These are phyloP conservation scores for Botryosphaeria dothidea DNA, from an alignment of 2,329 filamentous ascomycete species.

Conservation along the genomic window DNA sequence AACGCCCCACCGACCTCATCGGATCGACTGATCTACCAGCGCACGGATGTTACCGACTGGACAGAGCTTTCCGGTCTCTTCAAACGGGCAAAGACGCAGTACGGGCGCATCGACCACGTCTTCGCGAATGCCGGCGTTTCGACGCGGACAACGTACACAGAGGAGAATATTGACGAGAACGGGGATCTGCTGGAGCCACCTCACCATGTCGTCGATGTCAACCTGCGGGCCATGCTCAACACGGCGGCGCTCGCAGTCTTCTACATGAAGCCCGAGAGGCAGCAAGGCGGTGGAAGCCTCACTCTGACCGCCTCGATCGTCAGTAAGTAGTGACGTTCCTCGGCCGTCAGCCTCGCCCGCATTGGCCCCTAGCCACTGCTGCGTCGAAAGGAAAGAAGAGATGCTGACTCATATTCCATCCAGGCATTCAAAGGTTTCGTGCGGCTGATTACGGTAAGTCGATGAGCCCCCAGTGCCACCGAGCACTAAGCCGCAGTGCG, in stretches of 20 bases:
- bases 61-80: slow-evolving; percentile 53
- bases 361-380: not conserved
- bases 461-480: too few species aligned
- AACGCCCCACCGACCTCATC: slow-evolving; percentile 33
- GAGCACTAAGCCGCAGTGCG: too few species aligned
- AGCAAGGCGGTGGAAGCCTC: slow-evolving; percentile 37
- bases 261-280: slow-evolving; percentile 50
- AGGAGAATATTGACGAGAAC: slow-evolving; percentile 27
- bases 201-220: slow-evolving; percentile 43
- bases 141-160: slow-evolving; percentile 49
- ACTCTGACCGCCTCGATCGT: slow-evolving; percentile 49
- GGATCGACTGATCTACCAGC: slow-evolving; percentile 6
- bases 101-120: slow-evolving; percentile 49
- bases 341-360: not conserved
- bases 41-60: slow-evolving; percentile 52
- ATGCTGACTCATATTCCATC: not conserved
- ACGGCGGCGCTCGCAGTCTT: slow-evolving; percentile 52
- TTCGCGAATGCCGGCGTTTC: slow-evolving; percentile 59
- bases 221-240: slow-evolving; percentile 52
- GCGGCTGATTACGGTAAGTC: not conserved
- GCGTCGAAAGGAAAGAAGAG: slow-evolving; percentile 32
- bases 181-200: not conserved
- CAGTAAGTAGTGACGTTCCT: slow-evolving; percentile 28
- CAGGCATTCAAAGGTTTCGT: not conserved
- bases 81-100: slow-evolving; percentile 52